phyloP scores from a whole-genome alignment of 495 filamentous ascomycete species.

The Zalerion maritima region DNA sequence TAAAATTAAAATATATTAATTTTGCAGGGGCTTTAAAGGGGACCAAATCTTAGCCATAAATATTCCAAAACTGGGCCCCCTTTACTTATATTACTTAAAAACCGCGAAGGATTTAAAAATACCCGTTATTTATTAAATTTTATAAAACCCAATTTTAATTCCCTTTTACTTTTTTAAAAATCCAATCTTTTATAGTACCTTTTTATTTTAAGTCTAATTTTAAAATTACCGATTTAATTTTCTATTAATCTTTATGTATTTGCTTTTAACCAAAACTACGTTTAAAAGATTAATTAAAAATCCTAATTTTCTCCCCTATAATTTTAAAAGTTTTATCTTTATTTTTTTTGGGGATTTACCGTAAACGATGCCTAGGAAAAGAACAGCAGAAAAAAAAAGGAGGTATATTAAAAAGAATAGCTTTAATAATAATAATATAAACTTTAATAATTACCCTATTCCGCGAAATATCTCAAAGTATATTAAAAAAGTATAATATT shows the following conservation, averaged over 20 bases:
- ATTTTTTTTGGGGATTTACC: too few species aligned
- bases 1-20: neutral
- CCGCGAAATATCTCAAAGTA: slow-evolving; percentile 5
- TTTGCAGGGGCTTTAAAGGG: slow-evolving; percentile 1
- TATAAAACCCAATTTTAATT: neutral
- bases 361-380: slow-evolving; percentile 7
- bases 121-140: neutral
- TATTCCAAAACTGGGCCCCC: slow-evolving; percentile 1
- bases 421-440: slow-evolving; percentile 6
- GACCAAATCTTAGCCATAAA: neutral
- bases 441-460: slow-evolving; percentile 6
- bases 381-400: slow-evolving; percentile 4
- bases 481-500: slow-evolving; percentile 3
- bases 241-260: too few species aligned
- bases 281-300: too few species aligned
- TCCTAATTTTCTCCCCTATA: too few species aligned
- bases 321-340: too few species aligned
- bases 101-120: neutral
- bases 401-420: slow-evolving; percentile 2
- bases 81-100: too few species aligned
- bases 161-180: neutral
- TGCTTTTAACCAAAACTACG: too few species aligned
- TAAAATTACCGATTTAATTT: too few species aligned
- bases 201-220: too few species aligned
- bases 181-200: neutral